Percentiles rank a stretch among this genome's conserved stretches.
Evolutionary conservation across 2,329 filamentous ascomycete genomes (phyloP).

Genomic region (Colletotrichum truncatum): DNA sequence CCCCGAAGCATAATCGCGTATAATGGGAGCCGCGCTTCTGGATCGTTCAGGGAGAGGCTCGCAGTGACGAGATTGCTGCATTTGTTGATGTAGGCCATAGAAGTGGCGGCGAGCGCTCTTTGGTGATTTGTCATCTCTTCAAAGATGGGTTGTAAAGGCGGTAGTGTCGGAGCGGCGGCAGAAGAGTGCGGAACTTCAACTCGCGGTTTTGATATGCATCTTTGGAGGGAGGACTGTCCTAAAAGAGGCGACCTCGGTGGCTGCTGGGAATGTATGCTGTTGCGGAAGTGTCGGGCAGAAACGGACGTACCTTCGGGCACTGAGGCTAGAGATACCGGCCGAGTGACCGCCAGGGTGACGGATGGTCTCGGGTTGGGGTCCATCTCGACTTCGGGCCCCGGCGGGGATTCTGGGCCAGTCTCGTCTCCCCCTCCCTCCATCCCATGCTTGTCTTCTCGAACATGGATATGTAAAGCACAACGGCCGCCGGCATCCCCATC

Average conservation of each 20-base stretch:
- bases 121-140: not conserved
- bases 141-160: not conserved
- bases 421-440: not conserved
- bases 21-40: not conserved
- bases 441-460: no score
- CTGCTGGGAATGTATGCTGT: not conserved
- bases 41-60: not conserved
- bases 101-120: not conserved
- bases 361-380: not conserved
- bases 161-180: not conserved
- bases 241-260: no score
- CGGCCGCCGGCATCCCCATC: not conserved
- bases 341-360: not conserved
- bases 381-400: not conserved
- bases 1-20: not conserved
- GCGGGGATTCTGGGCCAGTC: not conserved
- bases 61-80: not conserved
- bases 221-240: no score
- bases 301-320: no score
- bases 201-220: no score
- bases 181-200: not conserved
- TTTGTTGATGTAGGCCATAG: not conserved
- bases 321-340: no score
- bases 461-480: not conserved
- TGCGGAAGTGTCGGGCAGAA: not conserved